phyloP scores from a whole-genome alignment of 352 stramenopile genomes.

The Thraustochytrium striatum region DNA sequence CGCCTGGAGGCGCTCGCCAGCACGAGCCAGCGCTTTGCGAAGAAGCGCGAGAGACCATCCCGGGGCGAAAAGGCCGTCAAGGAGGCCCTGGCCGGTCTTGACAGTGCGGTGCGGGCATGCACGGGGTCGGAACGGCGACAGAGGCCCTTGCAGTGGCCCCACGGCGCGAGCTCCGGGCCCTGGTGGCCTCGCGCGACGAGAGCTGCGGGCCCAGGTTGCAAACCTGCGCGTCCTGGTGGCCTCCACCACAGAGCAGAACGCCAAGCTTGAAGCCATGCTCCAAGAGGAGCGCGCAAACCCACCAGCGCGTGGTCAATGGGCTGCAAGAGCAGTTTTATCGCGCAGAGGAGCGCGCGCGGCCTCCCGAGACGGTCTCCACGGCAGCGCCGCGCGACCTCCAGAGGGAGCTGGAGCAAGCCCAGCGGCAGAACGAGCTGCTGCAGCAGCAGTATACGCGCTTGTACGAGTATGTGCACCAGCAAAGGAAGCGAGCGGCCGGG shows the following conservation, averaged over 20 bases:
- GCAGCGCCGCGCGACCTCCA: background rate
- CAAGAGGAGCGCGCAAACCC: background rate
- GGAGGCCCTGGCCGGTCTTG: background rate
- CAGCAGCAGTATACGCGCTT: slow-evolving; percentile 31
- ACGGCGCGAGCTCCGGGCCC: background rate
- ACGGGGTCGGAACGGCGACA: background rate
- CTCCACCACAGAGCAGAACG: background rate
- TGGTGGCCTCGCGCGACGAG: background rate
- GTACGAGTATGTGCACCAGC: slow-evolving; percentile 9
- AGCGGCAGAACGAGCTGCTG: background rate
- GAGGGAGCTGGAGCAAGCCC: background rate
- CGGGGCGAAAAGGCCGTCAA: background rate
- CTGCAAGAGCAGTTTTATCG: slow-evolving; percentile 1
- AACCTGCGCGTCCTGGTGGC: slow-evolving; percentile 7
- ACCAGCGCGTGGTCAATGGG: background rate
- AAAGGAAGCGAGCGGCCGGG: background rate
- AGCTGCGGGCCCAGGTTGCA: background rate
- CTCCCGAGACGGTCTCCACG: background rate
- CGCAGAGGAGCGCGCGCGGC: background rate
- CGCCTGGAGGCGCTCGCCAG: slow-evolving; percentile 22
- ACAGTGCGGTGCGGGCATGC: background rate
- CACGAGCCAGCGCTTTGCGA: background rate
- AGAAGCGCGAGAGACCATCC: background rate
- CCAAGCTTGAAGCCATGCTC: background rate
- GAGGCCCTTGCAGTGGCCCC: background rate